Evolutionary conservation across 2,329 filamentous ascomycete genomes (phyloP), one percentile per base, ranked within the genome.

Genomic region (Botrytis fragariae): DNA sequence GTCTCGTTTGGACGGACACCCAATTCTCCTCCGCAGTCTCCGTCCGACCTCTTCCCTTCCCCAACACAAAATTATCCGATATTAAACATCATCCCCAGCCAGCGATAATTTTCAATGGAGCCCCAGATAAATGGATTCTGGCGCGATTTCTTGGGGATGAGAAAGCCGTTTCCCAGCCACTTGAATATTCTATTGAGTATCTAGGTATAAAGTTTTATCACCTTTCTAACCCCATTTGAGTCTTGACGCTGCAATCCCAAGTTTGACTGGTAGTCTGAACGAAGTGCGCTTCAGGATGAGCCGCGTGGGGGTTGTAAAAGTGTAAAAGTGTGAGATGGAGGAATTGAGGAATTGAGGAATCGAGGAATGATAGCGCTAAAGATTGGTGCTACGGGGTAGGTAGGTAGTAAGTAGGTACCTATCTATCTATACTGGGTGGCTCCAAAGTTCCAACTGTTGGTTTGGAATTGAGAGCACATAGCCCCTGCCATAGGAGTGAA

Each of bases 101-200:
- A 59, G 57, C 45, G 16, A 71, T 20, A 32, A n/a, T 54, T 44
- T 69, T 64, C 25, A 44, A 69, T 64, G 70, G 70, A 74, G 68
- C 29, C 39, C 51, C 57, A 59, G 70, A 51, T 37, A 69, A 59
- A 63, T 35, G 42, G 42, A 57, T 69, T 64, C 48, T 45, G 68
- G 16, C 20, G 32, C 37, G 8, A 20, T 39, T 14, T 65, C 29
- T 45, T 20, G 12, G 35, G 37, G 51, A 32, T 51, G 44, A 57
- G 16, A 39, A n/a, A 29, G n/a, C 42, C 37, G 35, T 22, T 32
- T 57, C 35, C 48, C 65, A 68, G 65, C 65, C 48, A 68, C 48
- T 57, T 39, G 45, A n/a, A 68, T 68, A 51, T 67, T 51, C 32
- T 9, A 51, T 29, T 5, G 6, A 35, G 32, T 32, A 14, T 65